phyloP scores from a whole-genome alignment of 2,329 filamentous ascomycete species.

The Aureobasidium uvarum region DNA sequence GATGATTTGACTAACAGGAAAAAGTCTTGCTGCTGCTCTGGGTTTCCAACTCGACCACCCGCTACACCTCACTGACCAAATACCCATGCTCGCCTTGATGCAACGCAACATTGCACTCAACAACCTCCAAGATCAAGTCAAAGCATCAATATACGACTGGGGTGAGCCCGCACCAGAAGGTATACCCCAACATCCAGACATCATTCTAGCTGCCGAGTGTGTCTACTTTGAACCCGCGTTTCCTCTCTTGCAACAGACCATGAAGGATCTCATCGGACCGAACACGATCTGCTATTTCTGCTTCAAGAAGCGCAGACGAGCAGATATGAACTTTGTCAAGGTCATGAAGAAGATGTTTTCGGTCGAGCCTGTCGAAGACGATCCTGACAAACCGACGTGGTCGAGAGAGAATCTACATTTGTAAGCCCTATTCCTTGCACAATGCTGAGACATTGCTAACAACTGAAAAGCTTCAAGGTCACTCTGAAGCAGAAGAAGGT shows the following conservation, averaged over 20 bases:
- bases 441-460: background rate
- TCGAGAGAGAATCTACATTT: conserved; percentile 51
- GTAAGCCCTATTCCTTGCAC: conserved; percentile 38
- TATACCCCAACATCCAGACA: conserved; percentile 61
- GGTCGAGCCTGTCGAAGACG: conserved; percentile 50
- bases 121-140: conserved; percentile 60
- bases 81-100: conserved; percentile 83
- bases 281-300: conserved; percentile 76
- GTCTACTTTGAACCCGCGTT: conserved; percentile 98
- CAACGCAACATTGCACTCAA: conserved; percentile 84
- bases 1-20: too few species aligned
- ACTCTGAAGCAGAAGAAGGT: conserved; percentile 21
- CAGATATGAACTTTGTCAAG: conserved; percentile 56
- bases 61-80: conserved; percentile 84
- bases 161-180: conserved; percentile 45
- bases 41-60: conserved; percentile 54
- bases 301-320: conserved; percentile 88
- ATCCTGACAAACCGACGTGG: conserved; percentile 49
- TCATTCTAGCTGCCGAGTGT: conserved; percentile 93
- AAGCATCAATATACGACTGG: conserved; percentile 78
- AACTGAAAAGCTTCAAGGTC: background rate
- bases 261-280: conserved; percentile 68
- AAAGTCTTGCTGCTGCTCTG: conserved; percentile 58
- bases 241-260: conserved; percentile 75
- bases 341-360: conserved; percentile 50